Base-by-base conservation (phyloP, 2,329 filamentous ascomycete genomes). In the Grosmannia penicillata region DNA sequence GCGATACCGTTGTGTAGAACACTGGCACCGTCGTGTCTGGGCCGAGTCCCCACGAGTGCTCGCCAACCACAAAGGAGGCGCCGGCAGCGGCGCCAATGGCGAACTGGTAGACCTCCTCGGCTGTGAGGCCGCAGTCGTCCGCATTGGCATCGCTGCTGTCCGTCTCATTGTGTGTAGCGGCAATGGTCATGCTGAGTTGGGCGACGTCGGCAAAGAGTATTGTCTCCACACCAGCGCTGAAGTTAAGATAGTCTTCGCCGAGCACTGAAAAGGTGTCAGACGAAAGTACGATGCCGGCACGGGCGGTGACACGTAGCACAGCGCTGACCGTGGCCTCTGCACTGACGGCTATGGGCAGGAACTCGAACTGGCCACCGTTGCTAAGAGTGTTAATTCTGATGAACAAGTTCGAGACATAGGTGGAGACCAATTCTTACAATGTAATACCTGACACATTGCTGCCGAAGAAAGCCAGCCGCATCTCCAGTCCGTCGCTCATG, bases 71-170 rank as follows among this genome's bases (percentile, higher is more conserved):
- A 0, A 75, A 46, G 0, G 65, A 67, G 1, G 69, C 70, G 1
- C 71, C 72, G 5, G 68, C 69, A 1, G 56, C 58, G 6, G 67
- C 71, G 14, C 71, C 72, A 0, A 76, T 45, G 0, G 60, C 70
- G 10, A 76, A 48, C 10, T 60, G 54, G 48, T 71, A 75, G 2
- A 58, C 55, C 44, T 75, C 62, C 9, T 62, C 54, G 6, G 70
- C 60, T 9, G 53, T 53, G 5, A 75, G 40, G 2, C 54, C 43
- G 43, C 71, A 74, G 24, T 39, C 34, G 4, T 58, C 52, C 6
- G 19, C n/a, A 21, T 56, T 49, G 1, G 56, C 51, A 15, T 53
- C 52, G 7, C 52, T 53, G 1, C 50, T 48, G 4, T 48, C 43
- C 3, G 57, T 47, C 18, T 4, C 14, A 22, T 19, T 33, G 30